Evolutionary conservation across 192 early-diverging fungal genomes (phyloP).

Genomic region (Coemansia biformis): DNA sequence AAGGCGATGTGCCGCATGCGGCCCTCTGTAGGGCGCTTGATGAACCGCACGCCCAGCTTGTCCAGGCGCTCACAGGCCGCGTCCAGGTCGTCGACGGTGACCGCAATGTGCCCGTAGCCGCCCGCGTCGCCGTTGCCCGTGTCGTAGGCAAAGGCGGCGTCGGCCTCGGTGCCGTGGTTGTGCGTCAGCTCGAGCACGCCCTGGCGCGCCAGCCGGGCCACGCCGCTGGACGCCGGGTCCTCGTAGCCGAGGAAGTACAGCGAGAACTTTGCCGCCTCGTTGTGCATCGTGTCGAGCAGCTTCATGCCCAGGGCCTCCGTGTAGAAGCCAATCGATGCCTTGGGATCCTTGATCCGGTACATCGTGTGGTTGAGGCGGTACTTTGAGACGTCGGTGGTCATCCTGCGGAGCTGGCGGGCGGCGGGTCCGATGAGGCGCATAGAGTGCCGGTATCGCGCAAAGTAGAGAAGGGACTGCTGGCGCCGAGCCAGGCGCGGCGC

Average conservation of each 20-base stretch:
- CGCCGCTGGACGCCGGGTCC: constrained; percentile 39
- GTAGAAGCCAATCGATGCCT: constrained; percentile 71
- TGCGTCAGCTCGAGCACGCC: constrained; percentile 81
- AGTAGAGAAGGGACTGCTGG: no score
- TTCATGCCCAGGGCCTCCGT: constrained; percentile 72
- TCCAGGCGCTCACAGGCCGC: constrained; percentile 74
- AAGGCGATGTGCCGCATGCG: constrained; percentile 82
- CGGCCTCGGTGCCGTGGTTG: constrained; percentile 76
- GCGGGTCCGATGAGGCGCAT: neutral
- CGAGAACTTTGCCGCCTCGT: constrained; percentile 49
- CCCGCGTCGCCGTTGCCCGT: constrained; percentile 67
- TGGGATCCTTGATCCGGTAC: constrained; percentile 79
- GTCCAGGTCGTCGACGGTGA: constrained; percentile 72
- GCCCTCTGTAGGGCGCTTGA: constrained; percentile 70
- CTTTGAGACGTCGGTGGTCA: constrained; percentile 42
- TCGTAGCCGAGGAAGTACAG: constrained; percentile 75
- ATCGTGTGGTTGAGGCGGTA: constrained; percentile 76
- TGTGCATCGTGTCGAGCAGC: constrained; percentile 37
- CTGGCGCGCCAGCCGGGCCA: constrained; percentile 56
- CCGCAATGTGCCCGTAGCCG: constrained; percentile 81
- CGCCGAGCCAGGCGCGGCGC: no score
- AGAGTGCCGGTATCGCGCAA: no score
- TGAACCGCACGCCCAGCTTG: constrained; percentile 62
- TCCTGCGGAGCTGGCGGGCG: constrained; percentile 24
- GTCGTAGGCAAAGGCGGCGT: constrained; percentile 58